Conservation (phyloP, 2,329 filamentous ascomycete genomes). For the Erysiphe pulchra region DNA sequence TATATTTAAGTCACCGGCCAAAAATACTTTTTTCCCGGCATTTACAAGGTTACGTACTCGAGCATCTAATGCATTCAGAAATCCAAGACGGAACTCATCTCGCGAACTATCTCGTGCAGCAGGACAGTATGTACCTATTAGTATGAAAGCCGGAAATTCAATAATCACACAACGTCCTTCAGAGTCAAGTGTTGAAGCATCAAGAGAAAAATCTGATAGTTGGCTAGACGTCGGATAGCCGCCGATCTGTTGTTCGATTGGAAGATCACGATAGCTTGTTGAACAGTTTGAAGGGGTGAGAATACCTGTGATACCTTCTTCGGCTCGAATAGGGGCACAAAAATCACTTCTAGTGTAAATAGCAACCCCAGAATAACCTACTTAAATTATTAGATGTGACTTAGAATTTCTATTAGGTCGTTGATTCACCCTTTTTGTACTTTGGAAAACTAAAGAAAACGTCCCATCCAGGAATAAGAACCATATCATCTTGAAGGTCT, state of each 20-base stretch:
- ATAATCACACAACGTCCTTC: conserved; percentile 80
- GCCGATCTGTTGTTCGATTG: conserved; percentile 52
- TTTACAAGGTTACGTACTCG: conserved; percentile 62
- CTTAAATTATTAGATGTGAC: not conserved
- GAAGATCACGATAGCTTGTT: conserved; percentile 48
- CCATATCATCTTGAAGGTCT: conserved; percentile 84
- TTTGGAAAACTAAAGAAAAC: conserved; percentile 84
- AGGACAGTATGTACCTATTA: conserved; percentile 80
- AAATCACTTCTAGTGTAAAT: conserved; percentile 78
- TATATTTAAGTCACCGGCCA: conserved; percentile 80
- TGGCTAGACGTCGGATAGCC: conserved; percentile 58
- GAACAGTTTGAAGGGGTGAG: conserved; percentile 48
- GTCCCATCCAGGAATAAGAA: conserved; percentile 83
- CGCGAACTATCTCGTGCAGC: conserved; percentile 67
- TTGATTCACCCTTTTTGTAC: conserved; percentile 62
- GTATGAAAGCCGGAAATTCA: conserved; percentile 83
- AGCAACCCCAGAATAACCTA: conserved; percentile 85
- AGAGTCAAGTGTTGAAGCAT: conserved; percentile 53
- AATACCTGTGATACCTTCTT: conserved; percentile 77
- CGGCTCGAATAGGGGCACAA: conserved; percentile 67
- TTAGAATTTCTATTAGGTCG: not conserved
- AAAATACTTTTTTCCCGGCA: conserved; percentile 60
- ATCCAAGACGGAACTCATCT: conserved; percentile 58
- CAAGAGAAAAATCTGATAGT: conserved; percentile 32
- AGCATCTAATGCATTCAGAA: conserved; percentile 54